Base-by-base conservation (phyloP, 1,139 yeast genomes). In the Komagataea norvegica region DNA sequence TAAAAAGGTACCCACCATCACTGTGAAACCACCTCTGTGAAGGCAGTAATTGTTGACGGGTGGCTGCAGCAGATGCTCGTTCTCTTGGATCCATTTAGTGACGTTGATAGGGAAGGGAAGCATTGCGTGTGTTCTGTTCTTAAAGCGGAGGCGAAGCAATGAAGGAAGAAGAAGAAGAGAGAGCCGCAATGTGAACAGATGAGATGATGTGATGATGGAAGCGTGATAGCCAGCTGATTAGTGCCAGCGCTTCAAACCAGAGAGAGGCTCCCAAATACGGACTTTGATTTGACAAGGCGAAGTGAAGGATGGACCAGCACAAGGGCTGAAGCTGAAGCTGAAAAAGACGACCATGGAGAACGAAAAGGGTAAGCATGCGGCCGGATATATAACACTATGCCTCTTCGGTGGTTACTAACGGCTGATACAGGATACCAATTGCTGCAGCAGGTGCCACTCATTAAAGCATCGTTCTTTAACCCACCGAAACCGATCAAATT, bases 1-100 rank as follows among this genome's bases (percentile, higher is more conserved):
- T n/a, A n/a, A n/a, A n/a, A n/a, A 16, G 6, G 4, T 18, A 40
- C 59, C 19, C 35, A 78, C 76, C 96, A 89, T 89, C 31, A 87
- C 86, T 1, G 96, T 88, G 55, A 85, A 85, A 0, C 96, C 96
- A 3, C 94, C 95, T 34, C 88, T 71, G 57, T 89, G 95, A 24
- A 88, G 75, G 55, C 96, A 86, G 61, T 63, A 89, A 58, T 89
- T 89, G 62, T 87, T 88, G 20, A 89, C 96, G 1, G 96, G 96
- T 2, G 96, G 96, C 57, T 85, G 79, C 29, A 89, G 70, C 19
- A 85, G 68, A 46, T 83, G 77, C 19, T 70, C 67, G 60, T 89
- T 85, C 54, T 85, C 95, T 36, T 68, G 68, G 16, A 89, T 72
- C 96, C 96, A 88, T 52, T 77, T 74, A 25, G 77, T 73, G 47